Evolutionary conservation across 2,329 filamentous ascomycete species (phyloP), one percentile per base, ranked within the genome.

Genomic region (Ramularia collo-cygni): DNA sequence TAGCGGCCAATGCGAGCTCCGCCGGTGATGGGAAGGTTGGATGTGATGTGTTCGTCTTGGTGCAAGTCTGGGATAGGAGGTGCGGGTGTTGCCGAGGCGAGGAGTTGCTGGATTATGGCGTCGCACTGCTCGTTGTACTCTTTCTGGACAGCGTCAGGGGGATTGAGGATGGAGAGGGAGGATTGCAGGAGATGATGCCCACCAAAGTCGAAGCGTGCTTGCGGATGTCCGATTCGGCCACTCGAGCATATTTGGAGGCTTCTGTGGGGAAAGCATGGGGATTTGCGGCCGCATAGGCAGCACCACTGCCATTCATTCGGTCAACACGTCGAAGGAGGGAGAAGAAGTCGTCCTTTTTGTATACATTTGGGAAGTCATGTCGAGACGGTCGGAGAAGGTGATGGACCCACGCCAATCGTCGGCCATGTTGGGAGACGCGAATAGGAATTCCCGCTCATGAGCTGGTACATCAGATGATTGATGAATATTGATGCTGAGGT

Each of bases 161-260:
- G n/a, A n/a, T n/a, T n/a, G n/a, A n/a, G n/a, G n/a, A n/a, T n/a
- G n/a, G n/a, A n/a, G n/a, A n/a, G n/a, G n/a, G 6, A 24, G 6
- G 21, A 24, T 24, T 24, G 6, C 21, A 24, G 21, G 21, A 24
- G 21, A 10, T 24, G 6, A 24, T 6, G 21, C 21, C 6, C 10
- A 24, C 21, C 21, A 24, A 24, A 64, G 53, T 8, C 79, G 76
- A 29, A 65, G 63, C 30, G 75, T 70, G 51, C 78, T 84, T 9
- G 79, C 77, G 8, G 74, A 69, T 32, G 10, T 74, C 75, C 62
- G 94, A 88, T 28, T 79, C 65, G 33, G 71, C 61, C 54, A 82
- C 81, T 14, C 21, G 6, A 6, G 85, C 85, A 47, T 75, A 67
- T 24, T 68, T 63, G 39, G 70, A 71, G 19, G 71, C 73, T 45